These are phyloP conservation scores for Penicillium sp. DNA, from an alignment of 2,329 filamentous ascomycete genomes.

Conservation along the genomic window DNA sequence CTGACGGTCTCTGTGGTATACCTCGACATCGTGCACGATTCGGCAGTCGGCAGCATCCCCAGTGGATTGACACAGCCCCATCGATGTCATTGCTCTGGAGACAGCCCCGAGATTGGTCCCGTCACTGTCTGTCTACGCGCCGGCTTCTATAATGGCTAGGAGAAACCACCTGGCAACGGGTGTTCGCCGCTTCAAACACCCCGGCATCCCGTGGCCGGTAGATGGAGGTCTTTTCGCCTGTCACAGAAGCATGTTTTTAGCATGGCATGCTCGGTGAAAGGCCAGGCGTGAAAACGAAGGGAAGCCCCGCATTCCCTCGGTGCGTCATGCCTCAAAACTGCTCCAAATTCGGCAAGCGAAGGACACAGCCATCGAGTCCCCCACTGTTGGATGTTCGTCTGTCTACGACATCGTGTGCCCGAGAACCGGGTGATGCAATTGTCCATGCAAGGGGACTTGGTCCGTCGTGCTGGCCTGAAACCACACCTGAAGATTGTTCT, in stretches of 20 bases:
- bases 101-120: slow-evolving; percentile 1
- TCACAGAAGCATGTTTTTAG: slow-evolving; percentile 5
- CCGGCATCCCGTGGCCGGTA: not conserved
- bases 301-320: slow-evolving; percentile 20
- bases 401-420: not conserved
- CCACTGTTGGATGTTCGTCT: too few species aligned
- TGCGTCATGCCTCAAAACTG: slow-evolving; percentile 18
- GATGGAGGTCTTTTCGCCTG: not conserved
- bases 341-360: not conserved
- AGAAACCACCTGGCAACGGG: too few species aligned
- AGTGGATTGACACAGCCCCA: slow-evolving; percentile 19
- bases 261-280: slow-evolving; percentile 13
- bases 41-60: slow-evolving; percentile 9
- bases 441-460: slow-evolving; percentile 17
- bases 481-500: slow-evolving; percentile 7
- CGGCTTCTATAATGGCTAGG: too few species aligned
- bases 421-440: slow-evolving; percentile 15
- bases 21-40: not conserved
- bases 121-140: not conserved
- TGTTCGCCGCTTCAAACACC: too few species aligned
- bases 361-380: not conserved
- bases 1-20: too few species aligned
- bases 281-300: slow-evolving; percentile 9
- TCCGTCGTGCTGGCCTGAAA: slow-evolving; percentile 8
- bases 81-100: slow-evolving; percentile 18